Conservation (phyloP, 805 yeast species). For the Cyberlindnera petersonii region DNA sequence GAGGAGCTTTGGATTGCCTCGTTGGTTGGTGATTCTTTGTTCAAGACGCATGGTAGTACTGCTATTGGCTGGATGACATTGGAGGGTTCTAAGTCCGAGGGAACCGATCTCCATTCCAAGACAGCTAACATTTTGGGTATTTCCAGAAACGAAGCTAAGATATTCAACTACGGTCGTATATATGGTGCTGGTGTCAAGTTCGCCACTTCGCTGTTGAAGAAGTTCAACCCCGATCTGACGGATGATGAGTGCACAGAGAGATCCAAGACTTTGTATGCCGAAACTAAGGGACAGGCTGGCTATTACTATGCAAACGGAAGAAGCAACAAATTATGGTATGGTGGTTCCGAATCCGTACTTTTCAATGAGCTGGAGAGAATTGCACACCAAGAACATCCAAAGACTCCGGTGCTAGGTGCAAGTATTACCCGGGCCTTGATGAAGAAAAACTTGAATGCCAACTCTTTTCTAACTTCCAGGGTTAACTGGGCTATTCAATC, state of each 20-base stretch:
- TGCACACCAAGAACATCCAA: constrained; percentile 76
- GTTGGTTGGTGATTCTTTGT: constrained; percentile 85
- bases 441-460: constrained; percentile 57
- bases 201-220: constrained; percentile 78
- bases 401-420: constrained; percentile 91
- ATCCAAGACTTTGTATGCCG: constrained; percentile 66
- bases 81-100: constrained; percentile 88
- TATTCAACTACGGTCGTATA: constrained; percentile 94
- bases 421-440: constrained; percentile 84
- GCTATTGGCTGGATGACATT: constrained; percentile 99
- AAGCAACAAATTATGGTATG: constrained; percentile 55
- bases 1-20: constrained; percentile 99
- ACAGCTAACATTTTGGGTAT: constrained; percentile 90
- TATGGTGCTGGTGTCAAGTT: constrained; percentile 96
- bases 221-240: constrained; percentile 68
- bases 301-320: constrained; percentile 24
- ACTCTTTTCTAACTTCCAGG: constrained; percentile 78
- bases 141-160: constrained; percentile 86
- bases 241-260: constrained; percentile 62
- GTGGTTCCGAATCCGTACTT: constrained; percentile 91
- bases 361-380: constrained; percentile 85
- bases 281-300: constrained; percentile 72
- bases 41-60: constrained; percentile 89
- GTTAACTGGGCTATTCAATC: constrained; percentile 98
- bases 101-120: constrained; percentile 92